Evolutionary conservation across 768 basidiomycete species (phyloP), one percentile per base, ranked within the genome.

Genomic region (Leccinum pellstonianum): DNA sequence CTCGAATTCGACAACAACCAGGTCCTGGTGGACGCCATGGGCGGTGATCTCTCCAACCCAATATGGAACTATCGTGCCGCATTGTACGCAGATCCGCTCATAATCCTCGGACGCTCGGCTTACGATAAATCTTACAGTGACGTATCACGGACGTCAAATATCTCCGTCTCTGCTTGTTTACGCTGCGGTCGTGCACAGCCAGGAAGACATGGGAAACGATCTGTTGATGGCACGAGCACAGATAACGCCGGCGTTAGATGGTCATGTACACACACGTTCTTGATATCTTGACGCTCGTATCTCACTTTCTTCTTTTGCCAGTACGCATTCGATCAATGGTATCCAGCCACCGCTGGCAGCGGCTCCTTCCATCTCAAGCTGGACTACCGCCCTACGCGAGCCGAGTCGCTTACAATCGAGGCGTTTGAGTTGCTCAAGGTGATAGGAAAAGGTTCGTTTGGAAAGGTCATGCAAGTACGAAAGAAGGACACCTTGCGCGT

Each of bases 381-480:
- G 55, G 87, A 92, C 66, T 99, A 93, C 81, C 93, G 91, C 68
- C 93, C 95, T 0, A 86, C 83, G 27, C 86, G 91, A 59, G 86
- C 88, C 65, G 88, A 92, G 70, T 78, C 90, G 4, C 80, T 98
- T 51, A 93, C 93, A n/a, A 98, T 98, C 69, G 95, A 98, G 67
- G 88, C 88, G 4, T 98, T 99, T 70, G 96, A 99, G 61, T 79
- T 99, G 52, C 88, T 99, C 69, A 97, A 95, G 73, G 96, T 99
- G 49, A 96, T 99, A 60, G 95, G 96, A 19, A 98, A 98, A 76
- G 96, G 97, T 11, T 90, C 87, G 61, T 99, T 99, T 68, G 96
- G 97, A 15, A 99, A 99, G 76, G 95, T 96, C 38, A 98, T 98
- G 97, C 96, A 99, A 82, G 96, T 99, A 46, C 89, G 95, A 56